phyloP scores from a whole-genome alignment of 306 rosid genomes.

The Pyrus pyrifolia region DNA sequence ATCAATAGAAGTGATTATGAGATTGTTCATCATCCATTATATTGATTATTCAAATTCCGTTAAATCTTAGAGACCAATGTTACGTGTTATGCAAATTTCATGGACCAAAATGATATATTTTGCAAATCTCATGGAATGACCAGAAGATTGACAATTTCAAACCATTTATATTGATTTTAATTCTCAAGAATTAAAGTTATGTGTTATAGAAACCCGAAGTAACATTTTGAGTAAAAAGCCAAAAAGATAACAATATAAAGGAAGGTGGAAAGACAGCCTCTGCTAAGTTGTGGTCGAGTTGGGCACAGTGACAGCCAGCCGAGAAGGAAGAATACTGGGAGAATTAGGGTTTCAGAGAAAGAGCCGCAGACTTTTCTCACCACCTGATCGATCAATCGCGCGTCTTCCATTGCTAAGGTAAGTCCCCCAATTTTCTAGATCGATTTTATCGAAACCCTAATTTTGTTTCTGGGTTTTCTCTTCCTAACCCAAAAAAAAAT shows the following conservation, averaged over 20 bases:
- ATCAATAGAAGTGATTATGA: no score
- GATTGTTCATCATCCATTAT: no score
- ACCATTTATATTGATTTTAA: no score
- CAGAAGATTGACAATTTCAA: no score
- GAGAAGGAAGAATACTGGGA: background rate
- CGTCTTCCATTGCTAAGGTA: background rate
- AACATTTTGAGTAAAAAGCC: no score
- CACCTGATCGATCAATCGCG: background rate
- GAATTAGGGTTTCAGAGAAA: background rate
- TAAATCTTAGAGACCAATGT: no score
- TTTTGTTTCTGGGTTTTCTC: background rate
- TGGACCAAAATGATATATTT: no score
- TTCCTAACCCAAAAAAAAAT: background rate
- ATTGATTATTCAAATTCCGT: no score
- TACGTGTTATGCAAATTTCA: no score
- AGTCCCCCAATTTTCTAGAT: background rate
- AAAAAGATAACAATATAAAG: background rate
- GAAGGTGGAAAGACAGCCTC: background rate
- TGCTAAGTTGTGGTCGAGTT: background rate
- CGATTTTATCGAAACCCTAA: background rate
- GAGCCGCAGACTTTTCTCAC: background rate
- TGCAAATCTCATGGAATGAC: no score
- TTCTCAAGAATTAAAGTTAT: no score
- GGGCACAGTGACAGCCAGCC: background rate
- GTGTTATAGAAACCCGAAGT: fast-evolving